Evolutionary conservation across 768 basidiomycete species (phyloP), one percentile per base, ranked within the genome.

Genomic region (Strobilomyces echinocephalus): DNA sequence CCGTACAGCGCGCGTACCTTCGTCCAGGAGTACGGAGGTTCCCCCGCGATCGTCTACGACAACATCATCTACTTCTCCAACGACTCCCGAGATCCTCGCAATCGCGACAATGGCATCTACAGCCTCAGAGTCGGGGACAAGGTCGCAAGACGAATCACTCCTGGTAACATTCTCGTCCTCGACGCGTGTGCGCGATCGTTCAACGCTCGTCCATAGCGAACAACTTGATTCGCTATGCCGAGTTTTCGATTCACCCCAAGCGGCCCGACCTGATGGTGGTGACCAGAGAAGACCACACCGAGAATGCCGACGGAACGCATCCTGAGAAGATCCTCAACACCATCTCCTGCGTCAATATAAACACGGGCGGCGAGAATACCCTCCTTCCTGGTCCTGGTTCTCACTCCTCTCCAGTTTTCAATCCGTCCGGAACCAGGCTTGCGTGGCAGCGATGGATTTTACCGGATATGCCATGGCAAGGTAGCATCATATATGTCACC

Each of bases 11-110:
- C 72, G 16, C 70, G 78, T 21, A 76, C 76, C 1, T 69, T 71
- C 8, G 85, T 88, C 0, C 79, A 86, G 31, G 87, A 87, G 66
- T 88, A 88, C 52, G 87, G 88, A 0, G 87, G 88, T 12, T 79
- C 76, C 5, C 68, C 82, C 0, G 81, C 80, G 0, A 73, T 78
- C 6, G 79, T 79, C 2, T 69, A 78, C 55, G 69, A 71, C 30
- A 74, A 72, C 12, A 65, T 72, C 8, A 69, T 79, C 30, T 82
- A 82, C 67, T 88, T 86, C 68, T 83, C 82, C 3, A 71, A 84
- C 64, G 68, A 77, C 33, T 58, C 56, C 5, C 78, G 33, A 1
- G 15, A 46, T 16, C 4, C 39, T 4, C 12, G 38, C 20, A 20
- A 41, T 4, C 44, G 1, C 33, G 44, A 83, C 65, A 76, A 76